Evolutionary conservation across 768 basidiomycete genomes (phyloP), one percentile per base, ranked within the genome.

Genomic region (Chalciporus sphaerocephalus): DNA sequence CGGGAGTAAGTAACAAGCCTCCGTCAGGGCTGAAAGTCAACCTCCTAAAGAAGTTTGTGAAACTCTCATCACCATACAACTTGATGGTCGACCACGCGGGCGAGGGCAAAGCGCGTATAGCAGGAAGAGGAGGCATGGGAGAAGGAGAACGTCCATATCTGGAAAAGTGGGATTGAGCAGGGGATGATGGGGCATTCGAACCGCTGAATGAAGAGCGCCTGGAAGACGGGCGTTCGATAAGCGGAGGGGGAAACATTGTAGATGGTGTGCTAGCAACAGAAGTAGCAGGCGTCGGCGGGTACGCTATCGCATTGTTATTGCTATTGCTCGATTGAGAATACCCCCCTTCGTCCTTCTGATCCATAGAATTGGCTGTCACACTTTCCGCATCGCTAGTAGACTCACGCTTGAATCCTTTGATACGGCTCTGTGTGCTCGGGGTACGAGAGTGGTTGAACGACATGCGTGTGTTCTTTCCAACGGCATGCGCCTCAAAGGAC

Each of bases 21-120:
- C 96, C 96, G 61, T 99, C 96, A 2, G 95, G 91, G 44, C 91
- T 92, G 69, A 97, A 99, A 10, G 87, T 85, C 49, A 99, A 71
- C 27, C 96, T 78, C 22, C 96, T 74, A 75, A 98, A 99, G 72
- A 98, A 99, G 56, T 94, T 92, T 4, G 92, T 92, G 58, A 81
- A 91, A 54, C 84, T 89, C 65, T 97, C 94, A 65, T 98, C 95
- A 37, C 94, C 92, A 58, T 98, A 99, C 12, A 99, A 72, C 59
- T 85, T 85, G 47, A 92, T 81, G 34, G 74, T 75, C 1, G 78
- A 74, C 85, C 81, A 87, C 12, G 77, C 70, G 6, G 78, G 69
- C 6, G 81, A 73, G 3, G 85, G 76, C 17, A 75, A 58, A 11
- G 83, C 79, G 25, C 93, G 82, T 56, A 98, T 95, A 21, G 94